phyloP scores from a whole-genome alignment of 306 rosid species.

The Vigna unguiculata region DNA sequence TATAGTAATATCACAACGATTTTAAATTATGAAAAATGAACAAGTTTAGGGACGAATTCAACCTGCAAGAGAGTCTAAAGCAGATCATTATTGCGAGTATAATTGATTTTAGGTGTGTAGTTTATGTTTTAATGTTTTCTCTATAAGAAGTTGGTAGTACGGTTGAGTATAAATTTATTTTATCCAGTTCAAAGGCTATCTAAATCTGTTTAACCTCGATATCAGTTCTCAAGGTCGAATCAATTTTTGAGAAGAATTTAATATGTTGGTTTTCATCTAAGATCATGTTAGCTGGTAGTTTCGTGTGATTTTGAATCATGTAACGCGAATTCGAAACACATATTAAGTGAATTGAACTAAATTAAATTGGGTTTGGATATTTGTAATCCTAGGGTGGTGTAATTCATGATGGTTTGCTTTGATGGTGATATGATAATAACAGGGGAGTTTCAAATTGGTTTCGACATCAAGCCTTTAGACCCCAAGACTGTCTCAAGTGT shows the following conservation, averaged over 20 bases:
- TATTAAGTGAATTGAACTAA: not conserved
- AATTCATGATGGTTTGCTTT: slow-evolving; percentile 9
- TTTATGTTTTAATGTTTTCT: no score
- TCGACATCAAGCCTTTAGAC: slow-evolving; percentile 67
- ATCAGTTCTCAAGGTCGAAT: not conserved
- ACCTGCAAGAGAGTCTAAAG: not conserved
- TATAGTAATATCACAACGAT: not conserved
- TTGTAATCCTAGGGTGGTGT: not conserved
- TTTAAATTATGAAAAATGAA: not conserved
- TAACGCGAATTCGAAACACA: not conserved
- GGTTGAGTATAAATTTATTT: not conserved
- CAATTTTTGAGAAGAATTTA: not conserved
- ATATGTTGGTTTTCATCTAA: not conserved
- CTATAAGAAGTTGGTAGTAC: not conserved
- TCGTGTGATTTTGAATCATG: not conserved
- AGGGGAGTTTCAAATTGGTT: slow-evolving; percentile 88
- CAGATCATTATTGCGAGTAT: not conserved
- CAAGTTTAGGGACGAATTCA: not conserved
- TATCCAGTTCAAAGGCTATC: not conserved
- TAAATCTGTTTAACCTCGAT: not conserved
- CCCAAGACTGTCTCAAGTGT: slow-evolving; percentile 66
- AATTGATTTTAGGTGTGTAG: not conserved
- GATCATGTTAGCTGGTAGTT: not conserved
- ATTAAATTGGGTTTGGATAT: not conserved
- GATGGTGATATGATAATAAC: slow-evolving; percentile 33